Percentiles rank a stretch among this genome's conserved stretches.
Evolutionary conservation across 2,329 filamentous ascomycete species (phyloP).

Genomic region (Fusarium miscanthi): DNA sequence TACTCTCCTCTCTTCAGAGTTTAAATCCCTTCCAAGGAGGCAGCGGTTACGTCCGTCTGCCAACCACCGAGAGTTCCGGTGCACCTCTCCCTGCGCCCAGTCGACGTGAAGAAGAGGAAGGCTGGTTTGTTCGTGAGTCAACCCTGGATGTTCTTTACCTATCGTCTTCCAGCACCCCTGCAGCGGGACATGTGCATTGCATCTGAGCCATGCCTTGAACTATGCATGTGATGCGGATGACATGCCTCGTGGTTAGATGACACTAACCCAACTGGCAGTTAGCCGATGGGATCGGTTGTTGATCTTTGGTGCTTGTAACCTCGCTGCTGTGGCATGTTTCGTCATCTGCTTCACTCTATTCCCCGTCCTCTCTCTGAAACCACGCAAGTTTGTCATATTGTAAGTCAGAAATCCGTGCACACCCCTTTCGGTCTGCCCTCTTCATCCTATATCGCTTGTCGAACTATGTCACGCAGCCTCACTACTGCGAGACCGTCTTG

Average conservation of each 20-base stretch:
- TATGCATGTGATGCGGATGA: constrained; percentile 57
- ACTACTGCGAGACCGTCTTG: constrained; percentile 9
- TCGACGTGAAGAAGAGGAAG: constrained; percentile 93
- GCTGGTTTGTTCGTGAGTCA: constrained; percentile 92
- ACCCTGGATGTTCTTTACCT: constrained; percentile 39
- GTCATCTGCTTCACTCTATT: constrained; percentile 92
- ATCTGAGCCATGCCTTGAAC: constrained; percentile 50
- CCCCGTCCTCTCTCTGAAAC: constrained; percentile 81
- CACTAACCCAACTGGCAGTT: constrained; percentile 69
- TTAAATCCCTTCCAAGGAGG: constrained; percentile 85
- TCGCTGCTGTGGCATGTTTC: constrained; percentile 91
- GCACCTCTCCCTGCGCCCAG: constrained; percentile 87
- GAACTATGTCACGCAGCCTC: constrained; percentile 28
- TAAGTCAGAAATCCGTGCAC: constrained; percentile 67
- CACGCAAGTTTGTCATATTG: constrained; percentile 96
- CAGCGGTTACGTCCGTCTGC: constrained; percentile 89
- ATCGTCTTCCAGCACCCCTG: constrained; percentile 53
- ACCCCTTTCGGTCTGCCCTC: constrained; percentile 3
- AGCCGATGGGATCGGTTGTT: constrained; percentile 96
- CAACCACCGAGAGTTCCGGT: constrained; percentile 83
- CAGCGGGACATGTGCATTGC: constrained; percentile 60
- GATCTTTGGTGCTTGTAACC: constrained; percentile 90
- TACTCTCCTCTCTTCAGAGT: constrained; percentile 84
- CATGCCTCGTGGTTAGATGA: constrained; percentile 55
- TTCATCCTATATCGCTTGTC: constrained; percentile 20